phyloP scores from a whole-genome alignment of 805 yeast genomes.

The Pichia thaimueangensis region DNA sequence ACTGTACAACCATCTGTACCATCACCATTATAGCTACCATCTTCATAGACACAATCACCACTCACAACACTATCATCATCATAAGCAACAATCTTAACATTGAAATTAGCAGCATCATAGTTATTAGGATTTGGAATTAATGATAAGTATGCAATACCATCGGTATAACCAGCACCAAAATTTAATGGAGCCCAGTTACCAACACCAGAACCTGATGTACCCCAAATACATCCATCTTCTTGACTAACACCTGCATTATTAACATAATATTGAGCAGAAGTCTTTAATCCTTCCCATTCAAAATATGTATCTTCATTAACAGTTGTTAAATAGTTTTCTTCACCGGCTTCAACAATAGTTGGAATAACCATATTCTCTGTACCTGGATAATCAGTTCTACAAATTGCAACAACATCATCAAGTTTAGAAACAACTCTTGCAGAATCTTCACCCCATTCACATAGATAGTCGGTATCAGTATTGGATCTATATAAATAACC shows the following conservation, averaged over 20 bases:
- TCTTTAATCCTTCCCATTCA: slow-evolving; percentile 71
- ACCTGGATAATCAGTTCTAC: slow-evolving; percentile 99
- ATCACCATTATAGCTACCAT: slow-evolving; percentile 44
- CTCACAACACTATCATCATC: slow-evolving; percentile 31
- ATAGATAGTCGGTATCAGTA: slow-evolving; percentile 57
- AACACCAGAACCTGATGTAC: slow-evolving; percentile 63
- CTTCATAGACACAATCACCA: slow-evolving; percentile 38
- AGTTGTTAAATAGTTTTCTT: slow-evolving; percentile 60
- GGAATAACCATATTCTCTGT: slow-evolving; percentile 98
- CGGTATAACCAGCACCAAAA: slow-evolving; percentile 84
- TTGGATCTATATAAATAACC: slow-evolving; percentile 84
- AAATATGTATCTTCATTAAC: slow-evolving; percentile 75
- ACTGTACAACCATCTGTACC: slow-evolving; percentile 79
- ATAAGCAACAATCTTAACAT: slow-evolving; percentile 38
- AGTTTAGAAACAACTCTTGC: slow-evolving; percentile 66
- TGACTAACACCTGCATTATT: slow-evolving; percentile 90
- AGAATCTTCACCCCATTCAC: slow-evolving; percentile 78
- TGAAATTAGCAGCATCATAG: slow-evolving; percentile 49
- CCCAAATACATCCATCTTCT: slow-evolving; percentile 95
- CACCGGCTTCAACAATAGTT: slow-evolving; percentile 70
- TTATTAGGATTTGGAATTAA: slow-evolving; percentile 95
- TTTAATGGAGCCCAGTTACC: slow-evolving; percentile 99
- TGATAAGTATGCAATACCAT: slow-evolving; percentile 73
- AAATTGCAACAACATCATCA: slow-evolving; percentile 67
- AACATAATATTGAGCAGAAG: slow-evolving; percentile 95